Evolutionary conservation across 805 yeast genomes (phyloP).

Genomic region (Suhomyces tanzawaensis): DNA sequence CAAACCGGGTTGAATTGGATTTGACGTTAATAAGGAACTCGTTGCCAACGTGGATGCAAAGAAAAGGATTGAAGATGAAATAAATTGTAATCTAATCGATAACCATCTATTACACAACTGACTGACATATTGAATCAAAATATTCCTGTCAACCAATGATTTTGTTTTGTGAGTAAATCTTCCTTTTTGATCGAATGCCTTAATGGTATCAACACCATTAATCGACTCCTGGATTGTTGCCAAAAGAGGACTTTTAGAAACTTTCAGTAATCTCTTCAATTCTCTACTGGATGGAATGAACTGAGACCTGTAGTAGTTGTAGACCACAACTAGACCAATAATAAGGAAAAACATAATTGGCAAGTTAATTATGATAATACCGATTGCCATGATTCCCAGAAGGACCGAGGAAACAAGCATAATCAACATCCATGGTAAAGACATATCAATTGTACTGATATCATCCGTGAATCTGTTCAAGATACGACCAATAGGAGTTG

Average conservation of each 20-base stretch:
- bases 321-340: conserved; percentile 49
- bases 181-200: conserved; percentile 67
- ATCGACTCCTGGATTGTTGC: conserved; percentile 82
- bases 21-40: conserved; percentile 32
- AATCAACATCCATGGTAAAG: conserved; percentile 52
- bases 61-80: conserved; percentile 56
- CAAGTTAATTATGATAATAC: conserved; percentile 51
- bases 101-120: conserved; percentile 66
- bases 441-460: conserved; percentile 54
- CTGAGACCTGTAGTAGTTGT: conserved; percentile 66
- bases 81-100: conserved; percentile 56
- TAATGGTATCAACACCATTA: conserved; percentile 72
- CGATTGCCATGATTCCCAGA: conserved; percentile 48
- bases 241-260: conserved; percentile 72
- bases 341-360: conserved; percentile 54
- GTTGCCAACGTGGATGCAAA: conserved; percentile 49
- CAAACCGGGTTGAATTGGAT: conserved; percentile 54
- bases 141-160: conserved; percentile 49
- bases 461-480: conserved; percentile 66
- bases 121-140: conserved; percentile 23
- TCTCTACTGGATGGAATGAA: conserved; percentile 75
- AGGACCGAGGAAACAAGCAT: conserved; percentile 45
- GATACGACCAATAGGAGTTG: conserved; percentile 67
- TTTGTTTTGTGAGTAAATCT: conserved; percentile 60
- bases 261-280: conserved; percentile 67